Evolutionary conservation across 805 yeast species (phyloP), one percentile per base, ranked within the genome.

Genomic region (Candida hungchunana): DNA sequence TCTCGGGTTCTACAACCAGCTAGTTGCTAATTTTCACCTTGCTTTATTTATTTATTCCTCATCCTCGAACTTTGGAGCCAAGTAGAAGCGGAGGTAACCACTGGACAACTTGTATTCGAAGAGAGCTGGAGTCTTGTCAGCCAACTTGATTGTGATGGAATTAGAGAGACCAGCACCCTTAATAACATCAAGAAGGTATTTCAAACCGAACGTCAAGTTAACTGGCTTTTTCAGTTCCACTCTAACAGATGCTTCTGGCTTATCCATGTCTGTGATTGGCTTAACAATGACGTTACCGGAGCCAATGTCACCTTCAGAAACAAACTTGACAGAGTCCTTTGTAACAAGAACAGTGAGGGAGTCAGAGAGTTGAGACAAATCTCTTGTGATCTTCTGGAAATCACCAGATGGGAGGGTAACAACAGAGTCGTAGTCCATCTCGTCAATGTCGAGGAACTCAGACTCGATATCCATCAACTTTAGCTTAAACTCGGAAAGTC

Each of bases 1-100:
- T 9, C 11, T 21, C 9, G 24, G 24, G 24, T 12, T 12, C 9
- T 9, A 12, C 24, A 21, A 9, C 24, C 9, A 21, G 9, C 11
- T 21, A 21, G 9, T 21, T 21, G 12, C 24, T 9, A 9, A 21
- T 21, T 21, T 21, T 12, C 11, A 12, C 12, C 11, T 9, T 9
- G 24, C 24, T 21, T 34, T 31, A 31, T 18, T 24, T 5, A 18
- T 10, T 36, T 32, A 44, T 29, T 84, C 93, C 46, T 85, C 95
- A 46, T 89, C 97, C 48, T 84, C 96, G 60, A 93, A 87, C 73
- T 93, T 90, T 42, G 98, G 98, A 51, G 98, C 98, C 62, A 93
- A 75, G 75, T 85, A 93, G 76, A 84, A 93, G 61, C 96, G 82
- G 61, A 93, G 71, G 64, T 86, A 85, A 36, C 98, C 98, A 62